These are phyloP conservation scores for Elongisporangium undulatum DNA, from an alignment of 352 stramenopile species.

Conservation along the genomic window DNA sequence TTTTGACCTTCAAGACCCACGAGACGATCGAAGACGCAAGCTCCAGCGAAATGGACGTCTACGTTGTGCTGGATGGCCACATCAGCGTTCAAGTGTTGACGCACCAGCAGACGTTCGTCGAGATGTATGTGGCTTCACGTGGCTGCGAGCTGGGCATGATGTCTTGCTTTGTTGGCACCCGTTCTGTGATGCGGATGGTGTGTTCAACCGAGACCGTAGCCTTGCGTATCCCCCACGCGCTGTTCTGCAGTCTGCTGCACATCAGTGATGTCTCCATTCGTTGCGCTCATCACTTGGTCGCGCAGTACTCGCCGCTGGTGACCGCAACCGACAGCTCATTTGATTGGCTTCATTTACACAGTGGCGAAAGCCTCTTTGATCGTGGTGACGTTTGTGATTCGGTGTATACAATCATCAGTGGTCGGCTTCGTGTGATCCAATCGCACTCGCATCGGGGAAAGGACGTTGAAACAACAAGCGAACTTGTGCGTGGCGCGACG, in stretches of 20 bases:
- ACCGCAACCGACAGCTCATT: slow-evolving; percentile 76
- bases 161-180: slow-evolving; percentile 57
- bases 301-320: slow-evolving; percentile 69
- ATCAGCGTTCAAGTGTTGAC: slow-evolving; percentile 51
- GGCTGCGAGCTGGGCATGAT: slow-evolving; percentile 70
- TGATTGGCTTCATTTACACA: slow-evolving; percentile 81
- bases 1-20: slow-evolving; percentile 22
- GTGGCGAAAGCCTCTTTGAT: slow-evolving; percentile 75
- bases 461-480: slow-evolving; percentile 69
- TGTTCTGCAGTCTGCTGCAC: slow-evolving; percentile 59
- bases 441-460: slow-evolving; percentile 50
- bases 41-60: slow-evolving; percentile 20
- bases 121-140: slow-evolving; percentile 44
- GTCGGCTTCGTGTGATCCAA: slow-evolving; percentile 71
- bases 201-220: slow-evolving; percentile 42
- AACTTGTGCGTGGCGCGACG: slow-evolving; percentile 75
- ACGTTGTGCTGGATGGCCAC: slow-evolving; percentile 54
- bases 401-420: slow-evolving; percentile 79
- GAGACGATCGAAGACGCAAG: slow-evolving; percentile 16
- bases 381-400: slow-evolving; percentile 74
- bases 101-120: slow-evolving; percentile 26
- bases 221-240: slow-evolving; percentile 47
- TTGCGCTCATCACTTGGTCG: slow-evolving; percentile 57
- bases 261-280: slow-evolving; percentile 40
- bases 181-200: slow-evolving; percentile 34